Percentiles rank a stretch among this genome's conserved stretches.
Evolutionary conservation across 176 grass and related monocot species (phyloP).

Genomic region (Pharus latifolius): DNA sequence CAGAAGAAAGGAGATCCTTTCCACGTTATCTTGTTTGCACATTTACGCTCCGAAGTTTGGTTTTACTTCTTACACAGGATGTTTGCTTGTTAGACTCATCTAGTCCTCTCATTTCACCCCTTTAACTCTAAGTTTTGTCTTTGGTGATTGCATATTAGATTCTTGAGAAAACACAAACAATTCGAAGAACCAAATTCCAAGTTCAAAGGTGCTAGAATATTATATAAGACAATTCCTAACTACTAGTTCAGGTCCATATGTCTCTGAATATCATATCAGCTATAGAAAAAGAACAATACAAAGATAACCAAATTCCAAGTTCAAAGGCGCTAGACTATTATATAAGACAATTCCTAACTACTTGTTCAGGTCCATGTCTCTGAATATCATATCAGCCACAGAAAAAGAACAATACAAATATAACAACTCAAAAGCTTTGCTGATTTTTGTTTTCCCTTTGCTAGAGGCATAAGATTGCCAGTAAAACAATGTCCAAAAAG

Average conservation of each 20-base stretch:
- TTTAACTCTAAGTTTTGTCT: neutral
- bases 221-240: too few relatives aligned
- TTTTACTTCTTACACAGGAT: neutral
- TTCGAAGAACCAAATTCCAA: neutral
- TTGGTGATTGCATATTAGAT: neutral
- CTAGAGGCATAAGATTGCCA: neutral
- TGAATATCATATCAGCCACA: neutral
- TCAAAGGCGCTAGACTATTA: neutral
- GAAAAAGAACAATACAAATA: neutral
- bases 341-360: too few relatives aligned
- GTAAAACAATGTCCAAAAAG: neutral
- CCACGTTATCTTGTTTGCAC: neutral
- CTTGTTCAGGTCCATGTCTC: slow-evolving; percentile 3
- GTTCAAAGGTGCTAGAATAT: neutral
- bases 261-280: slow-evolving; percentile 3
- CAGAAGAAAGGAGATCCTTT: neutral
- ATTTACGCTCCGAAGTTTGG: neutral
- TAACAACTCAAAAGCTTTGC: neutral
- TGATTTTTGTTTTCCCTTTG: neutral
- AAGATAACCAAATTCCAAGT: neutral
- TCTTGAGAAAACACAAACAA: neutral
- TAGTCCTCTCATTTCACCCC: too few relatives aligned
- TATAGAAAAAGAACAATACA: neutral
- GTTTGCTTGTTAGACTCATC: too few relatives aligned
- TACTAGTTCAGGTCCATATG: neutral